A percentile compares a stretch with the other conserved stretches of the same genome.
phyloP scores from a whole-genome alignment of 306 rosid species.

The Prinsepia uniflora region DNA sequence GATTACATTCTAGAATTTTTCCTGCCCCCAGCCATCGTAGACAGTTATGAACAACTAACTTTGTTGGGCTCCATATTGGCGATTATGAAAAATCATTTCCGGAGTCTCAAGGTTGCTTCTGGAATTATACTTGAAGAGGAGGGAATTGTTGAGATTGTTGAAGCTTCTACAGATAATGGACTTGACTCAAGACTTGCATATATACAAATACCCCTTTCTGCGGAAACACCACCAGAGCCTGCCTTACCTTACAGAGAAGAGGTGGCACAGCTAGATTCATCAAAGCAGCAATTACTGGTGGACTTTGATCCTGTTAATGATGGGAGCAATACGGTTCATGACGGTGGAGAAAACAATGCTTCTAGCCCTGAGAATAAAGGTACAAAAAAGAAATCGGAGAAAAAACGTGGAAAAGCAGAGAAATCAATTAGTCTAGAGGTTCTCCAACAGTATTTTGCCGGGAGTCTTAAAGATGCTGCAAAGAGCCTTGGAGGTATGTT shows the following conservation, averaged over 20 bases:
- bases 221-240: conserved; percentile 36
- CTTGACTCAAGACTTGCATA: conserved; percentile 48
- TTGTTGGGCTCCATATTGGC: conserved; percentile 65
- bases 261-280: conserved; percentile 32
- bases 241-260: conserved; percentile 40
- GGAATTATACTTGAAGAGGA: conserved; percentile 54
- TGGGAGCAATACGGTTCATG: conserved; percentile 31
- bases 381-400: conserved; percentile 51
- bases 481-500: conserved; percentile 87
- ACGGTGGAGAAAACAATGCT: conserved; percentile 30
- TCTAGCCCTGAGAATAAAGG: conserved; percentile 43
- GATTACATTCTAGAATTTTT: conserved; percentile 79
- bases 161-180: conserved; percentile 39
- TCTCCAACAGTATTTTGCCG: conserved; percentile 74
- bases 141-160: conserved; percentile 52
- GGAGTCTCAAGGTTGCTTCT: conserved; percentile 70
- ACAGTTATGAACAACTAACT: conserved; percentile 41
- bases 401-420: conserved; percentile 88
- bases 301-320: conserved; percentile 28
- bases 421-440: conserved; percentile 79
- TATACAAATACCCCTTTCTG: conserved; percentile 31
- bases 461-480: conserved; percentile 95
- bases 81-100: conserved; percentile 68
- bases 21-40: conserved; percentile 52
- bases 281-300: conserved; percentile 23